A percentile compares a stretch with the other conserved stretches of the same genome.
These are phyloP conservation scores for Xylaria curta DNA, from an alignment of 495 filamentous ascomycete species.

Conservation along the genomic window DNA sequence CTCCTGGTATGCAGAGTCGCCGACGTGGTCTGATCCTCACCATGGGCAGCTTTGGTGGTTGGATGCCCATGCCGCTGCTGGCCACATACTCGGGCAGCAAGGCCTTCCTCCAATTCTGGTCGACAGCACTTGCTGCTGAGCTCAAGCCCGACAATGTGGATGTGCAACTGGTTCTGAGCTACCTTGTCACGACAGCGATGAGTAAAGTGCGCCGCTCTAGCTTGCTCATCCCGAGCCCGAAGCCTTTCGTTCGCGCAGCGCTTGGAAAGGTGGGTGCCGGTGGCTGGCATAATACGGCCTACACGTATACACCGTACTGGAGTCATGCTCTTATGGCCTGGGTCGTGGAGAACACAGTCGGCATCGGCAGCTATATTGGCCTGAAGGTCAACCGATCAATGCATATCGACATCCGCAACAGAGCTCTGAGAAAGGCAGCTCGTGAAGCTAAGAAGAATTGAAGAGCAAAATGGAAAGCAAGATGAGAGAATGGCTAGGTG, in stretches of 20 bases:
- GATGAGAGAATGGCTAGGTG: background rate
- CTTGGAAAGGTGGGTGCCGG: constrained; percentile 82
- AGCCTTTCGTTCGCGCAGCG: constrained; percentile 77
- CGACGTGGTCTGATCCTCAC: constrained; percentile 90
- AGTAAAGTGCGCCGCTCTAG: constrained; percentile 85
- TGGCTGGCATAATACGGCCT: constrained; percentile 74
- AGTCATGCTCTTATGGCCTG: constrained; percentile 89
- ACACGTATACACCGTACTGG: constrained; percentile 92
- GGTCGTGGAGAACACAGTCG: constrained; percentile 73
- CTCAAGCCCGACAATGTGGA: constrained; percentile 78
- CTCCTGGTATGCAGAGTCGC: constrained; percentile 81
- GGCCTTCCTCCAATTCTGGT: constrained; percentile 98
- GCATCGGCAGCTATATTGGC: constrained; percentile 66
- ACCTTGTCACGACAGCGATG: constrained; percentile 95
- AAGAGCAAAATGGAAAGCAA: background rate
- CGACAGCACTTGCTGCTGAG: constrained; percentile 81
- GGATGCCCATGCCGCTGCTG: constrained; percentile 87
- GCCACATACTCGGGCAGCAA: constrained; percentile 98
- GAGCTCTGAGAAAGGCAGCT: constrained; percentile 87
- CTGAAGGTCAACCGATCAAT: constrained; percentile 74
- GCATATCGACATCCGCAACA: constrained; percentile 85
- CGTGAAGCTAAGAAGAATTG: constrained; percentile 73
- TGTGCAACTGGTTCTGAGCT: constrained; percentile 85
- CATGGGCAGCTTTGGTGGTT: constrained; percentile 94
- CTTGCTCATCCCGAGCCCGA: constrained; percentile 78